phyloP scores from a whole-genome alignment of 805 yeast genomes.

The Maudiozyma barnettii region DNA sequence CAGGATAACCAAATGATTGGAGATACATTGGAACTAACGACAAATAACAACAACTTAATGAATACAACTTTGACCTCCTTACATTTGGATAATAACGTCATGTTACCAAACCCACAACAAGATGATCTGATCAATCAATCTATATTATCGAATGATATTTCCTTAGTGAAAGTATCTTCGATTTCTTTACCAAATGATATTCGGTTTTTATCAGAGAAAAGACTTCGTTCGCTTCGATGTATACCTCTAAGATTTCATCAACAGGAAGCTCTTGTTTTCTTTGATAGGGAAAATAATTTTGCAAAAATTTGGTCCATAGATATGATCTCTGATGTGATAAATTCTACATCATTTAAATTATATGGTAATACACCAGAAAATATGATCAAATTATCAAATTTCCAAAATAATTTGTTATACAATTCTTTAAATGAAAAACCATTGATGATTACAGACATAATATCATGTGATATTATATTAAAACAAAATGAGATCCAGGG shows the following conservation, averaged over 20 bases:
- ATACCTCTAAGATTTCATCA: slow-evolving; percentile 32
- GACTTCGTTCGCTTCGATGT: slow-evolving; percentile 11
- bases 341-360: slow-evolving; percentile 19
- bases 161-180: slow-evolving; percentile 51
- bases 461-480: background rate
- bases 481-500: slow-evolving; percentile 26
- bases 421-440: background rate
- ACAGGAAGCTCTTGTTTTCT: slow-evolving; percentile 53
- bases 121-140: slow-evolving; percentile 17
- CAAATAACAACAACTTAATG: slow-evolving; percentile 10
- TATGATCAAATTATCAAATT: slow-evolving; percentile 11
- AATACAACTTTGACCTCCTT: slow-evolving; percentile 13
- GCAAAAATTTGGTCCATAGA: slow-evolving; percentile 41
- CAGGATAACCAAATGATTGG: background rate
- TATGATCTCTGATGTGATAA: slow-evolving; percentile 17
- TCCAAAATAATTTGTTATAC: background rate
- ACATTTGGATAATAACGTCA: slow-evolving; percentile 24
- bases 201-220: slow-evolving; percentile 24
- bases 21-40: background rate
- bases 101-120: slow-evolving; percentile 8
- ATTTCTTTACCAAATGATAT: slow-evolving; percentile 27
- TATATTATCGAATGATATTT: slow-evolving; percentile 53
- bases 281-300: slow-evolving; percentile 34
- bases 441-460: background rate
- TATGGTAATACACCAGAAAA: slow-evolving; percentile 23